These are phyloP conservation scores for Suillus subalutaceus DNA, from an alignment of 768 basidiomycete species.

Conservation along the genomic window DNA sequence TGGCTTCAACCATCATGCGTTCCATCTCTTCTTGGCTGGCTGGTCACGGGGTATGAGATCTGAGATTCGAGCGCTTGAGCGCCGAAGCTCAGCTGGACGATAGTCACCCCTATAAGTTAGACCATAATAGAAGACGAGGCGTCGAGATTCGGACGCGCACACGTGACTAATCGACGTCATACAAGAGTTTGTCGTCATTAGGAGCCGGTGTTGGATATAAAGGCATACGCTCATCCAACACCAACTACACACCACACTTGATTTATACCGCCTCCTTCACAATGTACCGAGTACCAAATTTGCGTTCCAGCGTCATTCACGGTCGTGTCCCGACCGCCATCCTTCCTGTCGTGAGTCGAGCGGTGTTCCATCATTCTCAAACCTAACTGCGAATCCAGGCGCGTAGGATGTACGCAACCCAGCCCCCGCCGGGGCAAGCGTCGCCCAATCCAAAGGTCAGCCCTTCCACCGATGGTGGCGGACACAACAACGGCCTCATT, in stretches of 20 bases:
- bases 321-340: not conserved
- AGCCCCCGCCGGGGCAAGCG: conserved; percentile 15
- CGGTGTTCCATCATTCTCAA: not conserved
- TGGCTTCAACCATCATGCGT: no score
- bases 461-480: conserved; percentile 13
- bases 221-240: conserved; percentile 2
- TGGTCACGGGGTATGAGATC: no score
- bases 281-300: conserved; percentile 8
- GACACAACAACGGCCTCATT: conserved; percentile 30
- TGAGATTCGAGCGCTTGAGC: no score
- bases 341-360: conserved; percentile 9
- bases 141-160: not conserved
- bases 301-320: not conserved
- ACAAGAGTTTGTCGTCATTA: conserved; percentile 12
- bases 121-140: not conserved
- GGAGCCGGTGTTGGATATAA: conserved; percentile 8
- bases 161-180: conserved; percentile 15
- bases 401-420: conserved; percentile 19
- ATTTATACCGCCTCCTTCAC: not conserved
- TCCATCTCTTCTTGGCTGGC: no score
- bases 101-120: not conserved
- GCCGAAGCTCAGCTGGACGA: no score
- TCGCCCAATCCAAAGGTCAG: conserved; percentile 13
- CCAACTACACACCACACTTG: not conserved
- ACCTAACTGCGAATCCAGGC: conserved; percentile 13